A percentile compares a stretch with the other conserved stretches of the same genome.
Conservation (phyloP, 2,329 filamentous ascomycete species). For the Celoporthe dispersa region DNA sequence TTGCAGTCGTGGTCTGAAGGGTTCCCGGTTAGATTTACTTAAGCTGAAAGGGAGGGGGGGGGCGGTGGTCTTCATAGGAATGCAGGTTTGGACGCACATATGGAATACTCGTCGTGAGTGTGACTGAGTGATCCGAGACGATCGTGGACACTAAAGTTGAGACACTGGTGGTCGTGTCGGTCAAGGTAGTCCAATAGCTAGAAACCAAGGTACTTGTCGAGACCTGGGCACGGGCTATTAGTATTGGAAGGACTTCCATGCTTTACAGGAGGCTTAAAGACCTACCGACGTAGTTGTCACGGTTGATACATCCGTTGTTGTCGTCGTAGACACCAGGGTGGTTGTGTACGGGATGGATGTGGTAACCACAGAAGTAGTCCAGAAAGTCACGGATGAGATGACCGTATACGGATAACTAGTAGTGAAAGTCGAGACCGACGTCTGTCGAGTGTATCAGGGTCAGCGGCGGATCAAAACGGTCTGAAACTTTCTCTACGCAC, state of each 20-base stretch:
- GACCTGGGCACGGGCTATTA: not conserved
- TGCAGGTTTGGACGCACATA: not conserved
- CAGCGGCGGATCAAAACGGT: not conserved
- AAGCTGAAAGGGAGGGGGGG: not conserved
- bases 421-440: not conserved
- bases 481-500: not conserved
- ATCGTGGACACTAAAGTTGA: conserved; percentile 14
- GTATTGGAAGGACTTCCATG: not conserved
- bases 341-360: conserved; percentile 2
- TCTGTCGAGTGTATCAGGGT: not conserved
- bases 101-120: conserved; percentile 13
- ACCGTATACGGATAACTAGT: conserved; percentile 16
- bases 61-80: not conserved
- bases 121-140: conserved; percentile 10
- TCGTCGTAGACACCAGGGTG: not conserved
- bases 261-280: not conserved
- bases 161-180: not conserved
- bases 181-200: conserved; percentile 15
- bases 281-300: not conserved
- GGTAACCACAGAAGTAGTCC: conserved; percentile 1
- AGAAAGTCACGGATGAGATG: conserved; percentile 14
- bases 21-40: not conserved
- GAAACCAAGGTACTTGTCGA: conserved; percentile 10
- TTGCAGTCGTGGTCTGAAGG: conserved; percentile 11
- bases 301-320: not conserved